Evolutionary conservation across 129 eudicot genomes (phyloP).

Genomic region (Centrapalus pauciflorus): DNA sequence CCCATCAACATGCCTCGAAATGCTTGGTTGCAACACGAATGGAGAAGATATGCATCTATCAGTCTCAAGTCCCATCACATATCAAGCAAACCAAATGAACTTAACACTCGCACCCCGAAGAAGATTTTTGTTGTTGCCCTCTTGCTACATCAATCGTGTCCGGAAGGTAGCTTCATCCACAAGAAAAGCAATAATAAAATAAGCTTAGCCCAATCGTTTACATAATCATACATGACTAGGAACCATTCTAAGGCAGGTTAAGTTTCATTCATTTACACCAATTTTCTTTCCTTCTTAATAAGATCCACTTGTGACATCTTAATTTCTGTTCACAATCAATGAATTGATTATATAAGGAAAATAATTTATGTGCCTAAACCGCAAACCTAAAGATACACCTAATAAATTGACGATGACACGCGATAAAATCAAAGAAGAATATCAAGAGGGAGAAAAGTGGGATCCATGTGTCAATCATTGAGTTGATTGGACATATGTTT

Average conservation of each 20-base stretch:
- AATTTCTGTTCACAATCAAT: no score
- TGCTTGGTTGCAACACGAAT: background rate
- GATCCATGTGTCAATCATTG: no score
- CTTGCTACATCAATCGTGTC: slow-evolving; percentile 44
- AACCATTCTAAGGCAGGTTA: background rate
- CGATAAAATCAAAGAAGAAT: no score
- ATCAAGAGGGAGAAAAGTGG: no score
- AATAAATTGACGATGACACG: no score
- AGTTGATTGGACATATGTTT: no score
- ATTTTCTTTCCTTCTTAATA: background rate
- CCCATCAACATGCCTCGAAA: background rate
- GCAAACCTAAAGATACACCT: no score
- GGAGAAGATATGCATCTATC: background rate
- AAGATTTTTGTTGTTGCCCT: slow-evolving; percentile 40
- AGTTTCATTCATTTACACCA: background rate
- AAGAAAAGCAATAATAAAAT: no score
- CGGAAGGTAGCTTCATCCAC: slow-evolving; percentile 38
- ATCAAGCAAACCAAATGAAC: background rate
- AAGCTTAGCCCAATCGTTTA: background rate
- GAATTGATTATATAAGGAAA: no score
- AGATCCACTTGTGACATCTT: background rate
- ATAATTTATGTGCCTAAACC: no score
- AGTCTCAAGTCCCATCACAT: background rate
- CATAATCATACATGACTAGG: background rate
- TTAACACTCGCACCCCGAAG: slow-evolving; percentile 46